These are phyloP conservation scores for Neolecta irregularis DNA, from an alignment of 1,139 yeast genomes.

Conservation along the genomic window DNA sequence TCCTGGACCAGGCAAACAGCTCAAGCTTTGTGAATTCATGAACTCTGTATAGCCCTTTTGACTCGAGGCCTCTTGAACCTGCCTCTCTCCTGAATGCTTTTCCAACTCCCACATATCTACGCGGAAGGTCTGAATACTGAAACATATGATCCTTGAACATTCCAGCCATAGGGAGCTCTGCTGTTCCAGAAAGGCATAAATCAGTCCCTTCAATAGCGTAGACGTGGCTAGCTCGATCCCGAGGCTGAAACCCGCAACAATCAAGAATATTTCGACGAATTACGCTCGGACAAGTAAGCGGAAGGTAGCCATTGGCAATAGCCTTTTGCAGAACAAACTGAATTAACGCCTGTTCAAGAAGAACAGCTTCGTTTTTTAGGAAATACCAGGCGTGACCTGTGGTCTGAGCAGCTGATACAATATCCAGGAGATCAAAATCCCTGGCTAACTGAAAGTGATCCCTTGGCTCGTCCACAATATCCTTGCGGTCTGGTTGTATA, in stretches of 20 bases:
- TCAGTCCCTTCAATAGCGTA: conserved; percentile 27
- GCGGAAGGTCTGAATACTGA: conserved; percentile 31
- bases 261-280: conserved; percentile 60
- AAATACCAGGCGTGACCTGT: conserved; percentile 89
- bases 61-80: conserved; percentile 87
- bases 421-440: conserved; percentile 47
- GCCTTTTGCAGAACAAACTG: conserved; percentile 63
- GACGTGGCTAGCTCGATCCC: conserved; percentile 39
- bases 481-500: conserved; percentile 12
- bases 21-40: conserved; percentile 98
- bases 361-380: conserved; percentile 70
- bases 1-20: conserved; percentile 55
- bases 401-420: conserved; percentile 53
- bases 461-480: conserved; percentile 10
- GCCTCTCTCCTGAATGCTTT: conserved; percentile 93
- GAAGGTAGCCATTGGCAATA: conserved; percentile 46
- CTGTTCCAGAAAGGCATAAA: conserved; percentile 76
- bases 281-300: conserved; percentile 73
- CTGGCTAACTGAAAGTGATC: conserved; percentile 61
- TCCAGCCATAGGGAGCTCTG: conserved; percentile 89
- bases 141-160: conserved; percentile 30
- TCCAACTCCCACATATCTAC: conserved; percentile 62
- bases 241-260: conserved; percentile 93
- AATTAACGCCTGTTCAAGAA: conserved; percentile 75
- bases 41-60: conserved; percentile 83